phyloP scores from a whole-genome alignment of 2,329 filamentous ascomycete genomes.

The Beauveria sp. region DNA sequence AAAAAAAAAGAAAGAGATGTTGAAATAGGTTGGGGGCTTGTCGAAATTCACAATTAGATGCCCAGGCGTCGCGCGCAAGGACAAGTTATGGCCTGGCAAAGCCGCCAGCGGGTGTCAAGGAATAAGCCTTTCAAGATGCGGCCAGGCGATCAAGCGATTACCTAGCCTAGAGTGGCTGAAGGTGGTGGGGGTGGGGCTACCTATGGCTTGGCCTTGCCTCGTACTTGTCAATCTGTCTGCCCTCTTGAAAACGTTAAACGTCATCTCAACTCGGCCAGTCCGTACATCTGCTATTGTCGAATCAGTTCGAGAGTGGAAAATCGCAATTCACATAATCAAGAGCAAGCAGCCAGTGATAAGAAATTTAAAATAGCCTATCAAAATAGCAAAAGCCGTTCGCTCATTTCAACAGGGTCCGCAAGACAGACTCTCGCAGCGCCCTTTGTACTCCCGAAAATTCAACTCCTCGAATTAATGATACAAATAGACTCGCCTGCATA shows the following conservation, averaged over 20 bases:
- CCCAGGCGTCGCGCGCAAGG: no score
- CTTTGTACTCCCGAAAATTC: background rate
- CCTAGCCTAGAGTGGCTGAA: background rate
- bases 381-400: background rate
- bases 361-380: slow-evolving; percentile 1
- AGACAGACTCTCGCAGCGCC: background rate
- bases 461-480: slow-evolving; percentile 8
- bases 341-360: background rate
- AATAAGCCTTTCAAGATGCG: no score
- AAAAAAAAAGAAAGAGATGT: no score
- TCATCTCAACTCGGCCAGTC: background rate
- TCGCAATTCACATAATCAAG: background rate
- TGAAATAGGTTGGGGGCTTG: no score
- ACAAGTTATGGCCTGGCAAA: no score
- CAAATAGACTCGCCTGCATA: background rate
- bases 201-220: background rate
- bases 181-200: background rate
- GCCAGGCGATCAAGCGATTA: no score
- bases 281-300: background rate
- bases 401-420: slow-evolving; percentile 1
- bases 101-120: no score
- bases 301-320: background rate
- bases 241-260: background rate
- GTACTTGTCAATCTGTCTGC: background rate
- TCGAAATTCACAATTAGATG: no score